Evolutionary conservation across 2,329 filamentous ascomycete species (phyloP).

Genomic region (Phaeosphaeria sp.): DNA sequence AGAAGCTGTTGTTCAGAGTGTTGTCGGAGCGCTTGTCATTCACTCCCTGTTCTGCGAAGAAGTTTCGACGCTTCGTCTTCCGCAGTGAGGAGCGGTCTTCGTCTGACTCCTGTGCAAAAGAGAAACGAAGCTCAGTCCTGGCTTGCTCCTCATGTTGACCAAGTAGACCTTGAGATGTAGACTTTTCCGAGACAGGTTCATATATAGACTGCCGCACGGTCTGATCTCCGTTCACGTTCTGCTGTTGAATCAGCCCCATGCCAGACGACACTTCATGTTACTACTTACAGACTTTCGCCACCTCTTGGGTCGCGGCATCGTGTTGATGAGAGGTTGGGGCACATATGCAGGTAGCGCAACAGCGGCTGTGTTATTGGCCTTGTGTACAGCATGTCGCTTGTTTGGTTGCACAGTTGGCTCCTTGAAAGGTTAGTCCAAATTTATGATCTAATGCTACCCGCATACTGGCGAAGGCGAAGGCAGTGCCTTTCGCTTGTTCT

Average conservation of each 20-base stretch:
- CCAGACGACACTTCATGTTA: background rate
- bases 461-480: background rate
- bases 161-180: background rate
- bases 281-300: constrained; percentile 3
- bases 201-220: background rate
- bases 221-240: background rate
- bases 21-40: background rate
- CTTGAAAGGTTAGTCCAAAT: background rate
- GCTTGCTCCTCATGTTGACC: background rate
- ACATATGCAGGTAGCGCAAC: no score
- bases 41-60: background rate
- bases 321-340: background rate
- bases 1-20: constrained; percentile 11
- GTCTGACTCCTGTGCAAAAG: constrained; percentile 12
- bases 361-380: background rate
- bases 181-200: background rate
- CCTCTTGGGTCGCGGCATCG: background rate
- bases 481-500: background rate
- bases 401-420: background rate
- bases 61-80: background rate
- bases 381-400: background rate
- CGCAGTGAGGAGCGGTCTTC: background rate
- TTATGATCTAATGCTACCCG: background rate
- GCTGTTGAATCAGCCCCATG: background rate
- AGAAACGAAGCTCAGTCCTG: constrained; percentile 16